Percentiles rank a stretch among this genome's conserved stretches.
phyloP scores from a whole-genome alignment of 106 monocot species.

The Triglochin maritima region DNA sequence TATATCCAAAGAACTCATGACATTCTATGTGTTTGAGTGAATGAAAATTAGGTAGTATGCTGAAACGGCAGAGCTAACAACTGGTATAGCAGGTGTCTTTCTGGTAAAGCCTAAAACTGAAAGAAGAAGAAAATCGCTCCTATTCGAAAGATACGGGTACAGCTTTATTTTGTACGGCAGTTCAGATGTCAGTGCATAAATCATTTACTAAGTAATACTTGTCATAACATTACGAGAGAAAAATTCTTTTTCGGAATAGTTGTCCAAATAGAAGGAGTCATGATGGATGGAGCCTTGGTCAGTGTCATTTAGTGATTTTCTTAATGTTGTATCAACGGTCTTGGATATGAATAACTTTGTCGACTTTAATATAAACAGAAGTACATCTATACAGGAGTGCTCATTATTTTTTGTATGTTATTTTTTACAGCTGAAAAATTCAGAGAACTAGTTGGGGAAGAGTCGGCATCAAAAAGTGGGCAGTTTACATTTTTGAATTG shows the following conservation, averaged over 20 bases:
- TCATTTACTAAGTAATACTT: not conserved
- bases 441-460: constrained; percentile 77
- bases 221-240: not conserved
- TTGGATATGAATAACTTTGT: not conserved
- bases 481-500: constrained; percentile 76
- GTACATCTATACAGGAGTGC: not conserved
- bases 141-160: too few species aligned
- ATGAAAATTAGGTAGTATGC: too few species aligned
- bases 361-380: not conserved
- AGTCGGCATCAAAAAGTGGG: constrained; percentile 77
- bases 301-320: not conserved
- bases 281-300: too few species aligned
- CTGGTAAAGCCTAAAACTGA: too few species aligned
- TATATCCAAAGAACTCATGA: too few species aligned
- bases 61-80: too few species aligned
- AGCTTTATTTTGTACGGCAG: too few species aligned
- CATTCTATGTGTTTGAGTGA: too few species aligned
- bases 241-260: not conserved
- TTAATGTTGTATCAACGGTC: not conserved
- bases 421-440: constrained; percentile 56
- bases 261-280: too few species aligned
- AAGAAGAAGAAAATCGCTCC: too few species aligned
- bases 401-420: not conserved
- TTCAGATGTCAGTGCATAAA: not conserved
- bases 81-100: too few species aligned